phyloP scores from a whole-genome alignment of 768 basidiomycete species.

The Austroboletus festivus region DNA sequence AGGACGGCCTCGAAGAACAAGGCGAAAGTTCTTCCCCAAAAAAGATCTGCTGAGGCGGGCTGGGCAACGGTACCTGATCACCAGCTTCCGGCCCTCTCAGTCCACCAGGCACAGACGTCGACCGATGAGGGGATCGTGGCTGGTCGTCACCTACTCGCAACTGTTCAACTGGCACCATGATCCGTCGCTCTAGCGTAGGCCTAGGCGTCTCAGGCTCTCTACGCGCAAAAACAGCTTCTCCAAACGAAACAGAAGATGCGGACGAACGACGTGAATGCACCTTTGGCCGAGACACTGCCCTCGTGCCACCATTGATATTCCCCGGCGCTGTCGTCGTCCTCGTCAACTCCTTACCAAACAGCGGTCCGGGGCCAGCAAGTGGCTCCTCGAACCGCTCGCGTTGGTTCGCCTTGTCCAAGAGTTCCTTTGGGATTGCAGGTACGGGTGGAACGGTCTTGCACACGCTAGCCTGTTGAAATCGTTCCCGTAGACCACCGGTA shows the following conservation, averaged over 20 bases:
- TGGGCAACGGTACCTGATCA: conserved; percentile 8
- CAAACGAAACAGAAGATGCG: conserved; percentile 56
- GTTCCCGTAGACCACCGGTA: conserved; percentile 59
- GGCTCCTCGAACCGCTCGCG: conserved; percentile 3
- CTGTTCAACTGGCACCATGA: conserved; percentile 57
- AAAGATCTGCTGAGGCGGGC: conserved; percentile 10
- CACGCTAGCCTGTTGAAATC: conserved; percentile 19
- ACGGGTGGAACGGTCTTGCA: conserved; percentile 49
- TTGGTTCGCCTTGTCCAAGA: conserved; percentile 16
- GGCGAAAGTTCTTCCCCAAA: conserved; percentile 4
- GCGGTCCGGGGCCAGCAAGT: conserved; percentile 5
- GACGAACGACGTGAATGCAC: conserved; percentile 52
- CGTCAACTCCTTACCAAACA: conserved; percentile 7
- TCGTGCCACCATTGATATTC: neutral
- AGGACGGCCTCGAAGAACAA: conserved; percentile 45
- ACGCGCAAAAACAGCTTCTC: no score
- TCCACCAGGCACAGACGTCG: conserved; percentile 17
- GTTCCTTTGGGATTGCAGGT: conserved; percentile 53
- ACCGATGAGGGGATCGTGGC: conserved; percentile 17
- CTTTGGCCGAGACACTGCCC: no score
- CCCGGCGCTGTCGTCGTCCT: conserved; percentile 4
- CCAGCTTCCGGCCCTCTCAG: neutral
- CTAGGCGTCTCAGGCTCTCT: no score
- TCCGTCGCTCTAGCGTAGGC: conserved; percentile 38
- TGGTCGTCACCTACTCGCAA: conserved; percentile 35